Conservation (phyloP, 1,139 yeast species). For the Hansenula lynferdii region DNA sequence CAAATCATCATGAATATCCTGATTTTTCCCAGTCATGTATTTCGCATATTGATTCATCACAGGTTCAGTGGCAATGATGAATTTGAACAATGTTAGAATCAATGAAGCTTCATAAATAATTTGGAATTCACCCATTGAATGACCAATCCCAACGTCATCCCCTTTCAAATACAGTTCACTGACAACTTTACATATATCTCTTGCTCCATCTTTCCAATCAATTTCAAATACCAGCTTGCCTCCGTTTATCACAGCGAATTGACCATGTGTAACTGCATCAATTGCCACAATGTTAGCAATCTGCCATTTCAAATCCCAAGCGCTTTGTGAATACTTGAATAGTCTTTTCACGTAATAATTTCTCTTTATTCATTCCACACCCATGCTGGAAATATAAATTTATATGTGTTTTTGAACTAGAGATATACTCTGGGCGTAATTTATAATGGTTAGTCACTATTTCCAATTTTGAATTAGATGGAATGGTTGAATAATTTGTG, state of each 20-base stretch:
- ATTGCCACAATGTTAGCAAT: constrained; percentile 38
- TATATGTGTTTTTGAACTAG: background rate
- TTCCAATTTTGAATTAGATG: background rate
- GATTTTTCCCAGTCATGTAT: constrained; percentile 15
- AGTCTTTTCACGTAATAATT: constrained; percentile 44
- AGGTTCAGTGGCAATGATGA: constrained; percentile 54
- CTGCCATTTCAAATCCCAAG: constrained; percentile 10
- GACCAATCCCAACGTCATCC: constrained; percentile 49
- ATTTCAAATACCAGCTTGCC: constrained; percentile 44
- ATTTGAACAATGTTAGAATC: constrained; percentile 47
- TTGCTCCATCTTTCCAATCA: constrained; percentile 58
- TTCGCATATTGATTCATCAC: constrained; percentile 33
- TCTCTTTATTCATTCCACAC: constrained; percentile 66
- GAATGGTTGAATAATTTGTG: background rate
- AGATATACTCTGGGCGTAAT: background rate
- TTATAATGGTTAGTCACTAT: constrained; percentile 1
- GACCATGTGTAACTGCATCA: constrained; percentile 61
- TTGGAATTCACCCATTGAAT: constrained; percentile 61
- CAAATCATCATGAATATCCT: constrained; percentile 3
- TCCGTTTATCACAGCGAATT: constrained; percentile 46
- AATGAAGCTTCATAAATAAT: constrained; percentile 41
- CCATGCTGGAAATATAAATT: constrained; percentile 55
- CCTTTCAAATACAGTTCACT: constrained; percentile 34
- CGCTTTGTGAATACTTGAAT: constrained; percentile 25
- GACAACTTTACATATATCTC: constrained; percentile 45